Base-by-base conservation (phyloP, 1,284 basidiomycete genomes). In the Naganishia sp. region DNA sequence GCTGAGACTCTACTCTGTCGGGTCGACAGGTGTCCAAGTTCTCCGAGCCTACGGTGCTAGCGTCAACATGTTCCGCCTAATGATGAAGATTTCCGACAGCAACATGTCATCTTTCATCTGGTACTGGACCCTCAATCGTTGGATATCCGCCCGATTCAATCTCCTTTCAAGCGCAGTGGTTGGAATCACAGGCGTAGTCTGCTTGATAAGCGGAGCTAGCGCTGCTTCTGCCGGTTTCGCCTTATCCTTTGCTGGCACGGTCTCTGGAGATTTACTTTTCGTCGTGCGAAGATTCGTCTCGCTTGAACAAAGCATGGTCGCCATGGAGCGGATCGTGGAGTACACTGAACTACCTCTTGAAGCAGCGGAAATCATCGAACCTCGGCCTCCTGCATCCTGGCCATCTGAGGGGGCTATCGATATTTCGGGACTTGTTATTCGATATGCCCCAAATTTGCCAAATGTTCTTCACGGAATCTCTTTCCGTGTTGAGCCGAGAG, bases 261-360 rank as follows among this genome's bases (percentile, higher is more conserved):
- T 94, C 63, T 87, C 87, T 1, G 81, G 81, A 60, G 90, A 93
- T 74, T 83, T 94, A 48, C 82, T 88, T 68, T 70, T 76, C 66
- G 78, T 82, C 42, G 81, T 87, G 39, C 83, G 87, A 45, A 84
- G 87, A 54, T 90, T 88, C 71, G 91, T 94, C 57, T 87, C 90
- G 49, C 82, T 96, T 21, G 93, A 96, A 75, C 92, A 96, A 77
- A 88, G 88, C 23, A 93, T 96, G 91, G 92, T 96, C 68, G 92
- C 91, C 16, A 82, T 97, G 55, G 94, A 97, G 78, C 88, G 94
- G 50, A 57, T 69, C 18, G 91, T 91, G 75, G 91, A 93, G 75
- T 95, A 92, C 77, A 89, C 90, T 1, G 90, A 93, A 72, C 80
- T 96, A 25, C 78, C 82, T 52, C 84, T 85, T 53, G 92, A 94